Percentiles rank a stretch among this genome's conserved stretches.
phyloP scores from a whole-genome alignment of 805 yeast species.

The Nakazawaea wyomingensis region DNA sequence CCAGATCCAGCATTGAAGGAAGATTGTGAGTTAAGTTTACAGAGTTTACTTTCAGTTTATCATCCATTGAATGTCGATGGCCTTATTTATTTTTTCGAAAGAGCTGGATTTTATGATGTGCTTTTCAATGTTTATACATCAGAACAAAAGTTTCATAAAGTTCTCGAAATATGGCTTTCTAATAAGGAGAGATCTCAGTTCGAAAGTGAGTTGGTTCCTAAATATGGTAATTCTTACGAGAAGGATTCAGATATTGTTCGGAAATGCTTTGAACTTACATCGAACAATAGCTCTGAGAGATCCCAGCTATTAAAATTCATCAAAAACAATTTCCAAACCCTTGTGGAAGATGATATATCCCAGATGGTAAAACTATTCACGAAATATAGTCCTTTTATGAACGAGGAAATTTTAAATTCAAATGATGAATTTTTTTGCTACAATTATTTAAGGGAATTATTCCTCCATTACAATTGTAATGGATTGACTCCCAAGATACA shows the following conservation, averaged over 20 bases:
- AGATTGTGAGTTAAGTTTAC: conserved; percentile 74
- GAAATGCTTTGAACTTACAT: conserved; percentile 19
- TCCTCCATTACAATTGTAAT: conserved; percentile 18
- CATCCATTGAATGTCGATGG: conserved; percentile 49
- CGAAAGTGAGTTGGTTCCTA: conserved; percentile 12
- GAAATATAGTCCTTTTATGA: conserved; percentile 33
- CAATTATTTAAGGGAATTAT: conserved; percentile 29
- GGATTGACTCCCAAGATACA: conserved; percentile 10
- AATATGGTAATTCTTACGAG: background rate
- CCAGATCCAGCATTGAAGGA: conserved; percentile 30
- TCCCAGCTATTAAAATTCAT: conserved; percentile 23
- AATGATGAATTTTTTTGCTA: conserved; percentile 23
- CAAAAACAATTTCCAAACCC: conserved; percentile 21
- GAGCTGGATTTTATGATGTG: conserved; percentile 54
- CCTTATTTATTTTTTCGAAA: conserved; percentile 45
- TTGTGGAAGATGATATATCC: conserved; percentile 25
- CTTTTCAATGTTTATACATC: conserved; percentile 51
- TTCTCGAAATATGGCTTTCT: conserved; percentile 49
- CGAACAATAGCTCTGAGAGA: conserved; percentile 15
- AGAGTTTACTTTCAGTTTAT: conserved; percentile 62
- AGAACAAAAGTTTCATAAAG: conserved; percentile 47
- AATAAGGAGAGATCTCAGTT: conserved; percentile 11
- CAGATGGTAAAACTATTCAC: conserved; percentile 33
- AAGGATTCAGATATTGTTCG: conserved; percentile 20
- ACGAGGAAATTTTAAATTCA: conserved; percentile 29